Conservation (phyloP, 2,329 filamentous ascomycete genomes). For the Sarocladiaceae sp. region DNA sequence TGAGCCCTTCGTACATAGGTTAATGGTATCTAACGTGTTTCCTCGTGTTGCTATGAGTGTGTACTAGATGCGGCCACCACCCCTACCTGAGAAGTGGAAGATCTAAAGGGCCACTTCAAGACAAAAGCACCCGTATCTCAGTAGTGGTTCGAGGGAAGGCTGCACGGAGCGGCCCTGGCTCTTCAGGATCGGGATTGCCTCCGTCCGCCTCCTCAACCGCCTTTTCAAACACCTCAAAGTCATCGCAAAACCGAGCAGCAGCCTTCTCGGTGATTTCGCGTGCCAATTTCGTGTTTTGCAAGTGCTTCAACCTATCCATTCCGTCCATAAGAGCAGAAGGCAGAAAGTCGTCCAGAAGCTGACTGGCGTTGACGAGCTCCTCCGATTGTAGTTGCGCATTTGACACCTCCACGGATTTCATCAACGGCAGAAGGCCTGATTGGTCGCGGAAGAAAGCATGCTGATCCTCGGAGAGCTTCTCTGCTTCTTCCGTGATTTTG, state of each 20-base stretch:
- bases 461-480: conserved; percentile 60
- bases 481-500: conserved; percentile 46
- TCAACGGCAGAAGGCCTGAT: conserved; percentile 55
- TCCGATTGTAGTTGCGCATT: conserved; percentile 49
- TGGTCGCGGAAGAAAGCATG: conserved; percentile 64
- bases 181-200: conserved; percentile 15
- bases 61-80: no score
- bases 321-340: conserved; percentile 92
- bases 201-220: conserved; percentile 39
- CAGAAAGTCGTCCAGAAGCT: conserved; percentile 80
- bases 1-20: no score
- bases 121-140: conserved; percentile 54
- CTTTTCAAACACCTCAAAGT: conserved; percentile 63
- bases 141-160: conserved; percentile 54
- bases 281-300: conserved; percentile 67
- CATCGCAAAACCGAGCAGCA: conserved; percentile 73
- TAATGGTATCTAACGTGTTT: no score
- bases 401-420: conserved; percentile 36
- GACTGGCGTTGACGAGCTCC: conserved; percentile 60
- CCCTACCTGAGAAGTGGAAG: no score
- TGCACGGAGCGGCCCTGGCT: conserved; percentile 16
- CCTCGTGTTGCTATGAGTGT: no score
- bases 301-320: conserved; percentile 66
- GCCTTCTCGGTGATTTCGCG: conserved; percentile 76
- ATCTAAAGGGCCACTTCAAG: no score